Conservation (phyloP, 225 moss, liverwort and hornwort genomes). For the Physcomitrellopsis africana region DNA sequence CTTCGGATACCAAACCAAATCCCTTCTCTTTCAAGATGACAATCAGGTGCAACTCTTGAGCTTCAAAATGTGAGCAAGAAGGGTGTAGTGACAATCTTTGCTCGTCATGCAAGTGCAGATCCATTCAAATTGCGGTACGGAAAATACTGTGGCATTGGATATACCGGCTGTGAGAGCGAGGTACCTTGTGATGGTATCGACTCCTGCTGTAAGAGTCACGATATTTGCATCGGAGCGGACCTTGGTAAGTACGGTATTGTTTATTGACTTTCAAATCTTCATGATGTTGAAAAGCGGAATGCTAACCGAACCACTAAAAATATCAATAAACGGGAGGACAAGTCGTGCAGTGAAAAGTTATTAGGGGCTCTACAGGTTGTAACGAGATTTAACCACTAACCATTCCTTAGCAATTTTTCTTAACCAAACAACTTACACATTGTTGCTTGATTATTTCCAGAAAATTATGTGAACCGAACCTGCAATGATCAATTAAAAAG, state of each 20-base stretch:
- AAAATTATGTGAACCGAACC: constrained; percentile 51
- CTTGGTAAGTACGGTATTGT: constrained; percentile 39
- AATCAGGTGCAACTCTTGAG: not conserved
- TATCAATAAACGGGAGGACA: too few species aligned
- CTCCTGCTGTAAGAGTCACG: constrained; percentile 58
- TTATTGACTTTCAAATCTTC: too few species aligned
- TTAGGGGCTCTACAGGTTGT: too few species aligned
- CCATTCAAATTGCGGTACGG: constrained; percentile 50
- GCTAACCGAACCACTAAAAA: too few species aligned
- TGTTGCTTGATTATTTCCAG: constrained; percentile 27
- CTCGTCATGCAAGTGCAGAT: constrained; percentile 34
- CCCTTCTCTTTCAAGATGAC: not conserved
- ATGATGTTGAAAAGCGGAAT: too few species aligned
- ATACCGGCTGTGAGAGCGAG: constrained; percentile 54
- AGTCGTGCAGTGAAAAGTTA: too few species aligned
- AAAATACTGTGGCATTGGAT: constrained; percentile 62
- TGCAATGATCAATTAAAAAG: constrained; percentile 46
- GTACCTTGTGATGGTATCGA: constrained; percentile 66
- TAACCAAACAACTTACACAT: not conserved
- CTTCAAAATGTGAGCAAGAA: not conserved
- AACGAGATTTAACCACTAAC: too few species aligned
- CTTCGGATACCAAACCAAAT: not conserved
- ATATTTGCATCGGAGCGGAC: constrained; percentile 52
- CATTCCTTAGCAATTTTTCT: not conserved
- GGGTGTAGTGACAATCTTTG: not conserved